Conservation (phyloP, 139 green algal species). For the Auxenochlorella protothecoides region DNA sequence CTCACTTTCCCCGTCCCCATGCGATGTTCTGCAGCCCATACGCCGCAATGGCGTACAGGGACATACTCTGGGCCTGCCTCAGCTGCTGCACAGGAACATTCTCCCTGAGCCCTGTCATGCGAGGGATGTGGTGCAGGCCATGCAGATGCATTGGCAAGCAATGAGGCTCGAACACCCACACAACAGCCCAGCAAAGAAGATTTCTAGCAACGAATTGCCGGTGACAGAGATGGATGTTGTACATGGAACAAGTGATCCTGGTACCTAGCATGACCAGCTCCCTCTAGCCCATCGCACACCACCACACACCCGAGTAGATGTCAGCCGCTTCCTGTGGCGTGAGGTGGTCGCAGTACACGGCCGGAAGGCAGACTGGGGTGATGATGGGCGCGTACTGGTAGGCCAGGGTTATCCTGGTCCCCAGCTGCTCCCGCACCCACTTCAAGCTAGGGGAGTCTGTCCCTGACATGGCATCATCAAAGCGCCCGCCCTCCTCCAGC, state of each 20-base stretch:
- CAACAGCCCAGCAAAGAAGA: no score
- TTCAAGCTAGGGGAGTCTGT: no score
- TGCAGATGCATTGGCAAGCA: no score
- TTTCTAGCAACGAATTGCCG: no score
- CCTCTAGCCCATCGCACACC: no score
- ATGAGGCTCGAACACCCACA: no score
- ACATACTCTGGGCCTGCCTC: constrained; percentile 11
- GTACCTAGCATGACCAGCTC: no score
- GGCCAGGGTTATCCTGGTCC: not conserved
- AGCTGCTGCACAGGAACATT: not conserved
- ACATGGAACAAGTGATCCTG: no score
- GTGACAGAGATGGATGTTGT: not conserved
- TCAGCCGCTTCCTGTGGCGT: constrained; percentile 10
- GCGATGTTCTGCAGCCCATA: constrained; percentile 25
- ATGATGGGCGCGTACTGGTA: not conserved
- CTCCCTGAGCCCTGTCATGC: no score
- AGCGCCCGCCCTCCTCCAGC: not conserved
- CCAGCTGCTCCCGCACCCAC: not conserved
- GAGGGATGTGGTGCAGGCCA: no score
- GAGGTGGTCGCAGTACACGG: not conserved
- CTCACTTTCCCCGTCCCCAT: constrained; percentile 20
- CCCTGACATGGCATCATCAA: no score
- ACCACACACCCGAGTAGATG: constrained; percentile 2
- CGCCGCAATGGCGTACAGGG: constrained; percentile 15
- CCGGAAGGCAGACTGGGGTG: not conserved